Conservation (phyloP, 345 rosid species). For the Ailanthus altissimus region DNA sequence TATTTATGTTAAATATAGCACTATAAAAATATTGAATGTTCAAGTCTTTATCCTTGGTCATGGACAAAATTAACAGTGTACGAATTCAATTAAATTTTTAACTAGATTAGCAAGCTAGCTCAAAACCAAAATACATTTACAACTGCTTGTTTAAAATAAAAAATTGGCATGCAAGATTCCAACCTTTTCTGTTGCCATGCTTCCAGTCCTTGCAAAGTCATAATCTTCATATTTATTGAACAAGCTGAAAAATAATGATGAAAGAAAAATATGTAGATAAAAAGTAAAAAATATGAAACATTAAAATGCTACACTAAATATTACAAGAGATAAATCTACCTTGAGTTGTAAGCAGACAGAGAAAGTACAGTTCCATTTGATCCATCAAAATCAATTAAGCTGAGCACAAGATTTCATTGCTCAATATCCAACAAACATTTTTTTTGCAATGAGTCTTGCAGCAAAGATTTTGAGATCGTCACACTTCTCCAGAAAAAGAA, state of each 20-base stretch:
- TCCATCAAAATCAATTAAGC: constrained; percentile 2
- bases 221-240: constrained; percentile 77
- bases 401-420: neutral
- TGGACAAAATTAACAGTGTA: neutral
- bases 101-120: neutral
- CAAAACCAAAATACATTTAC: neutral
- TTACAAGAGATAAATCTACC: neutral
- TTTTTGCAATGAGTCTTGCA: too few relatives aligned
- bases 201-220: constrained; percentile 90
- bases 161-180: neutral
- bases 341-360: neutral
- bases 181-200: constrained; percentile 73
- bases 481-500: neutral
- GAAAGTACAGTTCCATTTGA: neutral
- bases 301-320: neutral
- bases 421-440: neutral
- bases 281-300: neutral
- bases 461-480: neutral
- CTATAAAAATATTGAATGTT: neutral
- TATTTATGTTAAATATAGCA: neutral
- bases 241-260: constrained; percentile 45
- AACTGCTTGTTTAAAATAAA: neutral
- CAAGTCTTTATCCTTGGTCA: neutral
- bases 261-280: neutral
- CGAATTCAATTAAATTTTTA: neutral